A percentile compares a stretch with the other conserved stretches of the same genome.
These are phyloP conservation scores for Debaryomycetaceae sp. DNA, from an alignment of 1,139 yeast genomes.

Conservation along the genomic window DNA sequence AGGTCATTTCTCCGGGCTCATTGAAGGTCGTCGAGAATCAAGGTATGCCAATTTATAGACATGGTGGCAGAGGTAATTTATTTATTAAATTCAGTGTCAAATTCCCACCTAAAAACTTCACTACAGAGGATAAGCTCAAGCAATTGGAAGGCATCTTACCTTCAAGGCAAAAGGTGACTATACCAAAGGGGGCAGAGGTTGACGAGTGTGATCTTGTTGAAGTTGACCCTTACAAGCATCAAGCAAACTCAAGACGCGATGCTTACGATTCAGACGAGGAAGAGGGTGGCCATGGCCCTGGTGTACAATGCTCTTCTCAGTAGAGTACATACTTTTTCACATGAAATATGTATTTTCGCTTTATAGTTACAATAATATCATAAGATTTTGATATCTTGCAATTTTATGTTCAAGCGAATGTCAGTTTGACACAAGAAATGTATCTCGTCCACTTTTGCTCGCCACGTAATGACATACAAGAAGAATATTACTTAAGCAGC, in stretches of 20 bases:
- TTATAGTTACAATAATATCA: neutral
- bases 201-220: conserved; percentile 81
- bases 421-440: neutral
- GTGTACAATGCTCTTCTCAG: conserved; percentile 88
- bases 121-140: conserved; percentile 64
- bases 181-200: conserved; percentile 63
- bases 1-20: conserved; percentile 81
- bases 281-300: conserved; percentile 60
- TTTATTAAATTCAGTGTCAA: conserved; percentile 67
- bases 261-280: conserved; percentile 68
- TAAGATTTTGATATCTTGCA: neutral
- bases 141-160: conserved; percentile 65
- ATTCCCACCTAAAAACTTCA: conserved; percentile 65
- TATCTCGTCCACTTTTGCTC: too few relatives aligned
- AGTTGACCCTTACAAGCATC: conserved; percentile 60
- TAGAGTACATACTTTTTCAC: conserved; percentile 20
- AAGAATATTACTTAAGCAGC: too few relatives aligned
- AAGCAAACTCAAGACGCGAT: conserved; percentile 41
- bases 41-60: conserved; percentile 91
- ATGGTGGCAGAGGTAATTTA: conserved; percentile 73
- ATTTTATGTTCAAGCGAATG: neutral
- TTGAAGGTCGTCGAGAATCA: conserved; percentile 83
- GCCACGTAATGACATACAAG: too few relatives aligned
- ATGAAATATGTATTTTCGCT: neutral
- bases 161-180: conserved; percentile 48